These are phyloP conservation scores for Pseudogymnoascus sp. DNA, from an alignment of 2,329 filamentous ascomycete genomes.

Conservation along the genomic window DNA sequence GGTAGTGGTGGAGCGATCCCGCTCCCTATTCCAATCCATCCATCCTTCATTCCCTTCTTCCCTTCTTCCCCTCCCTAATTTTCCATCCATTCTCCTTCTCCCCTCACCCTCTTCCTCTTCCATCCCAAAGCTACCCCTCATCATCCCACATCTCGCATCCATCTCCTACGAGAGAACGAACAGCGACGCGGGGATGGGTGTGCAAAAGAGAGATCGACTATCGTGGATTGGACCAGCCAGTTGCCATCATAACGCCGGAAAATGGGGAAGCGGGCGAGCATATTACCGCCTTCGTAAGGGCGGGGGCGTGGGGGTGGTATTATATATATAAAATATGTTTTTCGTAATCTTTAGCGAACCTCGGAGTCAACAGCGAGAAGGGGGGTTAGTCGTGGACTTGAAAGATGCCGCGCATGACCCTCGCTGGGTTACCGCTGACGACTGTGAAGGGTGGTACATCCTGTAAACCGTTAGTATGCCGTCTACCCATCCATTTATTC, in stretches of 20 bases:
- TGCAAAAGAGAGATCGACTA: neutral
- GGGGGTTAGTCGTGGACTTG: neutral
- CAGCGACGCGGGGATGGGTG: neutral
- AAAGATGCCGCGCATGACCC: conserved; percentile 25
- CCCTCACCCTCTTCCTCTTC: neutral
- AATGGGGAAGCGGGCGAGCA: neutral
- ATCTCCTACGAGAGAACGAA: neutral
- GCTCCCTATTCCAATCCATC: too few species aligned
- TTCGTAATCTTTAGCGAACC: neutral
- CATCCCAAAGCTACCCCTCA: neutral
- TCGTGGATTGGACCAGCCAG: neutral
- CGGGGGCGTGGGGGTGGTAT: neutral
- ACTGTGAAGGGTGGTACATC: conserved; percentile 29
- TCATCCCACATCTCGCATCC: neutral
- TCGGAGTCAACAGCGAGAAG: neutral
- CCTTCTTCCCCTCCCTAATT: too few species aligned
- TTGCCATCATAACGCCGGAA: neutral
- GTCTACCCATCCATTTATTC: too few species aligned
- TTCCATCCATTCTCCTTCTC: neutral
- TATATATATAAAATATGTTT: neutral
- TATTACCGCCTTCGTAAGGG: neutral
- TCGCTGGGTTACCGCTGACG: conserved; percentile 27
- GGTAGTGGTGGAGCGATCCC: too few species aligned
- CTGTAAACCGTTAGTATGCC: conserved; percentile 16
- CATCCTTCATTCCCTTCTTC: too few species aligned